These are phyloP conservation scores for Penicillium sp. DNA, from an alignment of 2,329 filamentous ascomycete genomes.

Conservation along the genomic window DNA sequence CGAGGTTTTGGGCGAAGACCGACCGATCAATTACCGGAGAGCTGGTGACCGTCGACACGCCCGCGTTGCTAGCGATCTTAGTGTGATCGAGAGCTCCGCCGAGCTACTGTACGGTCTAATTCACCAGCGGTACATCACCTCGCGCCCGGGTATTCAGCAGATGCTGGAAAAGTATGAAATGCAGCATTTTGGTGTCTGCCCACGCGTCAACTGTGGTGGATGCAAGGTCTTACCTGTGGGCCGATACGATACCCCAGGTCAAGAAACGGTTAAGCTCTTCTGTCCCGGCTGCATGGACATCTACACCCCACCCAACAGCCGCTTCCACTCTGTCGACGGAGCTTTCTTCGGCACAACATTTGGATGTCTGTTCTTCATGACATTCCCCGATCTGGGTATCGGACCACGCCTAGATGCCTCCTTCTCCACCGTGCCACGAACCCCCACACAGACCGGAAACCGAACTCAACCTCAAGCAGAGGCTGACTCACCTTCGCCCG, in stretches of 20 bases:
- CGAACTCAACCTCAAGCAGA: constrained; percentile 26
- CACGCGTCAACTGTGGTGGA: constrained; percentile 88
- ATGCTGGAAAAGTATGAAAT: constrained; percentile 99
- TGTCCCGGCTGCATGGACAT: constrained; percentile 96
- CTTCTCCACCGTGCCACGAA: constrained; percentile 29
- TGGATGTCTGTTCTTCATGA: constrained; percentile 95
- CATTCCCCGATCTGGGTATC: constrained; percentile 93
- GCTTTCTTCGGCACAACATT: constrained; percentile 99
- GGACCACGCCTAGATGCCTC: constrained; percentile 63
- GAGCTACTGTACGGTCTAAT: constrained; percentile 98
- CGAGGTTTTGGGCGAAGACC: constrained; percentile 63
- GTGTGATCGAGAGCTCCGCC: constrained; percentile 95
- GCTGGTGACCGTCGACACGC: constrained; percentile 72
- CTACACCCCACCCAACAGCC: constrained; percentile 94
- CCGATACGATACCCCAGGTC: constrained; percentile 88
- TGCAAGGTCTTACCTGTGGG: constrained; percentile 91
- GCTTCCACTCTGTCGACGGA: constrained; percentile 95
- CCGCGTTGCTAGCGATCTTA: constrained; percentile 87
- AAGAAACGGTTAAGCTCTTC: constrained; percentile 98
- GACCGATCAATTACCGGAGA: constrained; percentile 45
- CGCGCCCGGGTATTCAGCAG: constrained; percentile 91
- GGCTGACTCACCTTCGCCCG: constrained; percentile 38
- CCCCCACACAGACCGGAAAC: constrained; percentile 20
- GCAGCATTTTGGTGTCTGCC: constrained; percentile 92
- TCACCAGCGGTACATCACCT: constrained; percentile 98